These are phyloP conservation scores for Blumeriella jaapii DNA, from an alignment of 2,329 filamentous ascomycete genomes.

Conservation along the genomic window DNA sequence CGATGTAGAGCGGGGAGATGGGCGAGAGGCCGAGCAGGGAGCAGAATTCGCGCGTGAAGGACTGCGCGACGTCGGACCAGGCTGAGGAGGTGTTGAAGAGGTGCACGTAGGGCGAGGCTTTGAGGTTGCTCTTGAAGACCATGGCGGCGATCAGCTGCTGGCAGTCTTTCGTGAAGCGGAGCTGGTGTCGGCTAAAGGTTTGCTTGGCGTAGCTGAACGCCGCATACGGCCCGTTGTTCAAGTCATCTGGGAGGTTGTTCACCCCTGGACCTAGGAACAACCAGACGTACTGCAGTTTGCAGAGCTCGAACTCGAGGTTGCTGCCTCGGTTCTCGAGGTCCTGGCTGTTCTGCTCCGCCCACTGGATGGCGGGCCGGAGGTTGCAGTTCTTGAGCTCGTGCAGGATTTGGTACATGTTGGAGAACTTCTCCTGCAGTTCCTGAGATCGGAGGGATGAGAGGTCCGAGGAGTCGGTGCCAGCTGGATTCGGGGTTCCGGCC, in stretches of 20 bases:
- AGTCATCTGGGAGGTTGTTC: conserved; percentile 44
- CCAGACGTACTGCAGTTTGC: conserved; percentile 80
- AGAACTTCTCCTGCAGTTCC: conserved; percentile 69
- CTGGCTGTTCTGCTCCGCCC: conserved; percentile 62
- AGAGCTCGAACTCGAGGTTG: conserved; percentile 91
- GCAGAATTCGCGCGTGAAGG: conserved; percentile 92
- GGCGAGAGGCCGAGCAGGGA: conserved; percentile 80
- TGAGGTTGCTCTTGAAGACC: conserved; percentile 65
- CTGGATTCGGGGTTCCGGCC: conserved; percentile 26
- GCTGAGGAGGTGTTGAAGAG: conserved; percentile 65
- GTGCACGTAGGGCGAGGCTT: conserved; percentile 63
- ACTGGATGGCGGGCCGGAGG: conserved; percentile 72
- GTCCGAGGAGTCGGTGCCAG: conserved; percentile 28
- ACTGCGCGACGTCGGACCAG: conserved; percentile 74
- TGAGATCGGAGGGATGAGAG: conserved; percentile 48
- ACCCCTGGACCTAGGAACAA: conserved; percentile 56
- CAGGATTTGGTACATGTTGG: conserved; percentile 83
- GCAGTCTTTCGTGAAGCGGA: conserved; percentile 67
- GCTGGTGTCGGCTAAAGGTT: conserved; percentile 64
- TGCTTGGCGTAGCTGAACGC: conserved; percentile 67
- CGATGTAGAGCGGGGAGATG: conserved; percentile 85
- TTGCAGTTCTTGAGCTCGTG: conserved; percentile 64
- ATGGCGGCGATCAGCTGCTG: conserved; percentile 72
- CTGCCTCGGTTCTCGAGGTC: conserved; percentile 72
- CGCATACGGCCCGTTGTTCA: conserved; percentile 42